Conservation (phyloP, 1,139 yeast genomes). For the Scheffersomyces cryptocercus region DNA sequence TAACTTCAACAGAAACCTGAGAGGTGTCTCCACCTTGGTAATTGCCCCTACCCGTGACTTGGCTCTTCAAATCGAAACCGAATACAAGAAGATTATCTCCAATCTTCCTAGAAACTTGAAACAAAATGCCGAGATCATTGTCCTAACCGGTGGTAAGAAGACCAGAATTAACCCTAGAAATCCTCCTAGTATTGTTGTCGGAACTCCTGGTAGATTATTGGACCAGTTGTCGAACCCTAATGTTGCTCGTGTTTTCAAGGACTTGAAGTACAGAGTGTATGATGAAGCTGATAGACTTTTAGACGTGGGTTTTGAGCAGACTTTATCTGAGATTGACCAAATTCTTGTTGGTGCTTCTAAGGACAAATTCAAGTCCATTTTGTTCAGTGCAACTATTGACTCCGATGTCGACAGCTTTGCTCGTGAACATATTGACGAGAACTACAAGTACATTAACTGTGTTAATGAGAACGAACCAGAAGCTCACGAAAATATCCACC, state of each 20-base stretch:
- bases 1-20: constrained; percentile 7
- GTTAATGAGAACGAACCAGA: constrained; percentile 74
- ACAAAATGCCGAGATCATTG: constrained; percentile 21
- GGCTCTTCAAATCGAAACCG: constrained; percentile 80
- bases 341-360: constrained; percentile 42
- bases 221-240: constrained; percentile 54
- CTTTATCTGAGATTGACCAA: constrained; percentile 56
- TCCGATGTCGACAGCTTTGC: constrained; percentile 68
- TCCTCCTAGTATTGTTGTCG: constrained; percentile 61
- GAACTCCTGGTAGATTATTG: constrained; percentile 86
- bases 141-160: constrained; percentile 43
- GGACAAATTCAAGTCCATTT: constrained; percentile 56
- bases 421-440: constrained; percentile 58
- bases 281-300: constrained; percentile 89
- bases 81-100: constrained; percentile 48
- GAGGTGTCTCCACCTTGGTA: constrained; percentile 57
- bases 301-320: constrained; percentile 74
- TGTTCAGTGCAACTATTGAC: constrained; percentile 89
- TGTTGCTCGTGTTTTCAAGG: constrained; percentile 50
- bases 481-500: constrained; percentile 78
- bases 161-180: constrained; percentile 17
- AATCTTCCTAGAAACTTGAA: constrained; percentile 14
- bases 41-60: constrained; percentile 92
- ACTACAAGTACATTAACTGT: constrained; percentile 72
- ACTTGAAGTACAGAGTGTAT: constrained; percentile 65